phyloP scores from a whole-genome alignment of 164 flowering plant genomes.

The Paratinospora sagittata region DNA sequence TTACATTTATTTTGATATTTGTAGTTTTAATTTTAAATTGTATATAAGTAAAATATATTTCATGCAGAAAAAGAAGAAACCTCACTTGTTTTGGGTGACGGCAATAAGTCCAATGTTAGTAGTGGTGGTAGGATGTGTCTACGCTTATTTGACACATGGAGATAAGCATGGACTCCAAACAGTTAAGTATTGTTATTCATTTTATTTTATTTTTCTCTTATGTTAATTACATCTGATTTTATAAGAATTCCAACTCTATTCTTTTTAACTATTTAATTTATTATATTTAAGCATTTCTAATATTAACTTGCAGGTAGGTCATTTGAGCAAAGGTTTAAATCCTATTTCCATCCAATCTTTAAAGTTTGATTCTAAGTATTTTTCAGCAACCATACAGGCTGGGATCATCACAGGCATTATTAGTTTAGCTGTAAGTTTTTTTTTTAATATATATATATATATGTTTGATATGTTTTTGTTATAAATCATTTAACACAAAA shows the following conservation, averaged over 20 bases:
- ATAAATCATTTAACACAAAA: too few species aligned
- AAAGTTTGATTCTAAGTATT: constrained; percentile 43
- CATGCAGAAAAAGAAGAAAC: constrained; percentile 52
- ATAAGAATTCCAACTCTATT: too few species aligned
- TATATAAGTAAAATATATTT: too few species aligned
- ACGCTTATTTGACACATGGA: constrained; percentile 48
- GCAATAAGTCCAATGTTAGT: constrained; percentile 64
- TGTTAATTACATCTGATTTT: too few species aligned
- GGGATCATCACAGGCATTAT: constrained; percentile 57
- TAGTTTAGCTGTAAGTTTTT: constrained; percentile 56
- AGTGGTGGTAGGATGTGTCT: constrained; percentile 49
- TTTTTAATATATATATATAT: too few species aligned
- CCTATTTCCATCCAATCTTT: constrained; percentile 46
- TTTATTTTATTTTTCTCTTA: background rate
- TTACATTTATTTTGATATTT: too few species aligned
- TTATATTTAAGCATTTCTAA: background rate
- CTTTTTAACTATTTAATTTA: background rate
- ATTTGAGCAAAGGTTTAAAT: constrained; percentile 62
- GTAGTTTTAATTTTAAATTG: too few species aligned
- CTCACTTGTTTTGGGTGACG: constrained; percentile 67
- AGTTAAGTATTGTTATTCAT: constrained; percentile 31
- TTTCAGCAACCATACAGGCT: constrained; percentile 39
- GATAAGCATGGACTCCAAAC: constrained; percentile 58
- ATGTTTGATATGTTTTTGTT: too few species aligned
- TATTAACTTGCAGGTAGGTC: constrained; percentile 53